phyloP scores from a whole-genome alignment of 2,329 filamentous ascomycete species.

The Scedosporium aurantiacum region DNA sequence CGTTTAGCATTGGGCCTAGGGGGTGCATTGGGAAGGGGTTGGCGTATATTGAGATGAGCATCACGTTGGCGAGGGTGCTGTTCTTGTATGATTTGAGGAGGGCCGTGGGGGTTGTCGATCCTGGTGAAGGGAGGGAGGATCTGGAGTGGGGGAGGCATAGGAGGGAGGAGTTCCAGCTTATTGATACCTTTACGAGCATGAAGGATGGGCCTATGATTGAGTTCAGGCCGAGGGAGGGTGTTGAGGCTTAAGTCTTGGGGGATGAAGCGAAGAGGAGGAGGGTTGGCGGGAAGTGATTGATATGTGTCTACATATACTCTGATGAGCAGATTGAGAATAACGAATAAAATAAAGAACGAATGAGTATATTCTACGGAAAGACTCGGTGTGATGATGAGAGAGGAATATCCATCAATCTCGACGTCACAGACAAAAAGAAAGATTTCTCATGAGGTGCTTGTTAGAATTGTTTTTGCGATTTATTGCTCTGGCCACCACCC shows the following conservation, averaged over 20 bases:
- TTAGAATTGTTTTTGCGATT: no score
- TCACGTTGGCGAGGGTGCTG: conserved; percentile 49
- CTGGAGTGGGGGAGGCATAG: conserved; percentile 45
- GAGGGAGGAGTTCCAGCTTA: conserved; percentile 53
- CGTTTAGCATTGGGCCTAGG: conserved; percentile 59
- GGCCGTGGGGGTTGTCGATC: conserved; percentile 35
- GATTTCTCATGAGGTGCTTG: no score
- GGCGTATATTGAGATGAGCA: conserved; percentile 56
- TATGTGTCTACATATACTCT: not conserved
- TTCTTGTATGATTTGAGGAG: conserved; percentile 50
- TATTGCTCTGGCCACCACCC: no score
- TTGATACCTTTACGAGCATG: conserved; percentile 61
- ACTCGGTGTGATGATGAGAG: no score
- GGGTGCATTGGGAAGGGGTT: conserved; percentile 64
- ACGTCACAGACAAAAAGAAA: no score
- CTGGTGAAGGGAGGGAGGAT: conserved; percentile 38
- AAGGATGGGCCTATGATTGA: conserved; percentile 63
- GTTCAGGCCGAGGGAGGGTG: conserved; percentile 30
- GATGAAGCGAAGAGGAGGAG: not conserved
- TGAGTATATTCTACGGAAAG: not conserved
- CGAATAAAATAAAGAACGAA: not conserved
- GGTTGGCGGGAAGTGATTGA: not conserved
- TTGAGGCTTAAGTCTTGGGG: not conserved
- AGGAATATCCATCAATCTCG: no score
- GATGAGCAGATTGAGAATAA: not conserved